Conservation (phyloP, 2,329 filamentous ascomycete genomes). For the Pseudopithomyces chartarum region DNA sequence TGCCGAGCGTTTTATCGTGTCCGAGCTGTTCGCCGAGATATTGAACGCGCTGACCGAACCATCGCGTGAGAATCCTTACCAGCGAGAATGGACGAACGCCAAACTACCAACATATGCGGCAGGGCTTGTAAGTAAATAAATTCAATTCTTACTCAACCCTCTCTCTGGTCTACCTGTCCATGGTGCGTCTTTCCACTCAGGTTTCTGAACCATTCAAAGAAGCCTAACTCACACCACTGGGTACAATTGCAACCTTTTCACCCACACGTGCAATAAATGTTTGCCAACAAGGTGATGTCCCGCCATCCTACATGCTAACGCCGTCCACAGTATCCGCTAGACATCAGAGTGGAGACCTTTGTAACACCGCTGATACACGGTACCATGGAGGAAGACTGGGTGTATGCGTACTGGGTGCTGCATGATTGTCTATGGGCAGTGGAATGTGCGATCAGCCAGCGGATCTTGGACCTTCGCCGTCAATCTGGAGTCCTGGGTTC, state of each 20-base stretch:
- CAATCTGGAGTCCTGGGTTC: constrained; percentile 15
- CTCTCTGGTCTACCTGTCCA: no score
- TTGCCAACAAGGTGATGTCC: not conserved
- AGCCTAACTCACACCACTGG: no score
- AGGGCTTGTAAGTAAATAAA: constrained; percentile 31
- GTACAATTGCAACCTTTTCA: no score
- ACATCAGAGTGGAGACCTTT: constrained; percentile 34
- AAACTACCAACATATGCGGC: constrained; percentile 33
- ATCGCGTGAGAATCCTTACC: constrained; percentile 21
- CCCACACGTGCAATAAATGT: no score
- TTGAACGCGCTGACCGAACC: constrained; percentile 28
- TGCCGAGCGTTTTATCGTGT: constrained; percentile 40
- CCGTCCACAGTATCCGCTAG: constrained; percentile 36
- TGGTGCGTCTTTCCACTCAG: not conserved
- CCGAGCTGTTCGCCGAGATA: constrained; percentile 34
- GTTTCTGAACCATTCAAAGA: not conserved
- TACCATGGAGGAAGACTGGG: constrained; percentile 34
- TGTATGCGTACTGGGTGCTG: constrained; percentile 39
- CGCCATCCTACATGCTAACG: constrained; percentile 12
- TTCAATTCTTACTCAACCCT: not conserved
- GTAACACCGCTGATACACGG: constrained; percentile 27
- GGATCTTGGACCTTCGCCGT: constrained; percentile 39
- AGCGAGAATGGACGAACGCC: constrained; percentile 24
- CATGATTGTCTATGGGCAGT: constrained; percentile 43
- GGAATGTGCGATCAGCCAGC: constrained; percentile 42